These are phyloP conservation scores for Globisporangium uncinulatum DNA, from an alignment of 352 stramenopile species.

Conservation along the genomic window DNA sequence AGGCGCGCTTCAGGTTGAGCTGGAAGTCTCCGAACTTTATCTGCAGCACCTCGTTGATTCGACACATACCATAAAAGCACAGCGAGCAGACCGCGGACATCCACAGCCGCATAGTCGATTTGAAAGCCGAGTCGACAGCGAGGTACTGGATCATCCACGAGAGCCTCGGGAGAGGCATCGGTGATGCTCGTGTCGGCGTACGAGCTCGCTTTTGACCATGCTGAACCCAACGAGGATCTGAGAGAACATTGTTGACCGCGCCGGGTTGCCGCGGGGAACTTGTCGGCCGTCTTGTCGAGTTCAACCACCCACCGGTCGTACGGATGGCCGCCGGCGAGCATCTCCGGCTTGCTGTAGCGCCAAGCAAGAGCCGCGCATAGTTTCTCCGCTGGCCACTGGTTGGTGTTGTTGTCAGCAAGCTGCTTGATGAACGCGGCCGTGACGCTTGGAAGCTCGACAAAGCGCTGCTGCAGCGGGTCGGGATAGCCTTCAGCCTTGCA, in stretches of 20 bases:
- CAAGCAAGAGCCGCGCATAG: neutral
- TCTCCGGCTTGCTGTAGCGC: neutral
- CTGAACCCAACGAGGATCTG: constrained; percentile 11
- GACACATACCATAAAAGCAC: constrained; percentile 21
- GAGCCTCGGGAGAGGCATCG: constrained; percentile 9
- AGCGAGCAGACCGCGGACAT: constrained; percentile 2
- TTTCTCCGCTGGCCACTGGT: neutral
- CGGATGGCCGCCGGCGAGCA: neutral
- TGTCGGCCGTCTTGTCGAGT: neutral
- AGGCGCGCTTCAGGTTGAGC: neutral
- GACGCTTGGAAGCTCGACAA: constrained; percentile 17
- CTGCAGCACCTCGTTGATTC: constrained; percentile 13
- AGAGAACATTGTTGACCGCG: constrained; percentile 4
- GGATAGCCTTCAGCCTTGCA: constrained; percentile 15
- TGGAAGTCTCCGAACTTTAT: constrained; percentile 13
- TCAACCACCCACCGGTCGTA: neutral
- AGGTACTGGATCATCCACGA: constrained; percentile 3
- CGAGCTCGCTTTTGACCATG: constrained; percentile 3
- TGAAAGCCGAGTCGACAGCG: constrained; percentile 5
- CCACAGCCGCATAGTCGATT: constrained; percentile 13
- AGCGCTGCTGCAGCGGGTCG: constrained; percentile 15
- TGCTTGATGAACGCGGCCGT: constrained; percentile 20
- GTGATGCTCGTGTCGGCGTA: constrained; percentile 5
- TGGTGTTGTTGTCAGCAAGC: constrained; percentile 5
- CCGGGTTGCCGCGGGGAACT: constrained; percentile 4